A percentile compares a stretch with the other conserved stretches of the same genome.
phyloP scores from a whole-genome alignment of 1,284 basidiomycete genomes.

The Rhodotorula sp. region DNA sequence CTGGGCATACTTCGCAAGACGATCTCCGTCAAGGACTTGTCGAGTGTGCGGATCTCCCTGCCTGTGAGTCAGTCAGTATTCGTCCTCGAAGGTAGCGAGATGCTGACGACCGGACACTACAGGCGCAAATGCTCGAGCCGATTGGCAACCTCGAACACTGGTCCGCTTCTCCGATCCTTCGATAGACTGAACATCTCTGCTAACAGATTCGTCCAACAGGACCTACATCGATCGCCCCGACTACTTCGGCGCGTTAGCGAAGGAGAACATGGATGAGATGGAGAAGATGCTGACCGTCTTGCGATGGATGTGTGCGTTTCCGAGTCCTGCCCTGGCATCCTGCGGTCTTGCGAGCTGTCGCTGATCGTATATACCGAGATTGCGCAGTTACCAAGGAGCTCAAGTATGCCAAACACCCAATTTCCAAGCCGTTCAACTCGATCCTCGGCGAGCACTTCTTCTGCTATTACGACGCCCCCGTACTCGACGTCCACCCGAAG shows the following conservation, averaged over 20 bases:
- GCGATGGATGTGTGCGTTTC: conserved; percentile 59
- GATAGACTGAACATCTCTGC: no score
- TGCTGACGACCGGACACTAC: no score
- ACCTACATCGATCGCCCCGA: conserved; percentile 92
- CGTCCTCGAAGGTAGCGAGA: no score
- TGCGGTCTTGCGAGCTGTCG: background rate
- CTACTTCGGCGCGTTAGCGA: conserved; percentile 51
- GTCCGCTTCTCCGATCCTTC: conserved; percentile 56
- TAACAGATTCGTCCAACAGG: conserved; percentile 51
- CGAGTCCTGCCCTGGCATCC: background rate
- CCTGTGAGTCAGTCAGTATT: conserved; percentile 16
- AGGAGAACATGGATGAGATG: conserved; percentile 61
- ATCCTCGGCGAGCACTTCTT: conserved; percentile 84
- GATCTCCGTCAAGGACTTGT: conserved; percentile 34
- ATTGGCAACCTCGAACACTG: conserved; percentile 93
- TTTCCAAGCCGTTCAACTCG: conserved; percentile 60
- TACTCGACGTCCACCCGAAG: conserved; percentile 49
- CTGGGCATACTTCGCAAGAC: conserved; percentile 34
- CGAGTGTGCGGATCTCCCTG: conserved; percentile 25
- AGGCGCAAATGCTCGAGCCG: conserved; percentile 59
- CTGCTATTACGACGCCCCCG: conserved; percentile 62
- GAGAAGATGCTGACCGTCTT: conserved; percentile 89
- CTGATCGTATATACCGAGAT: no score
- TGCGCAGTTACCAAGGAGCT: conserved; percentile 63
- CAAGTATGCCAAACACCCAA: conserved; percentile 73